A percentile compares a stretch with the other conserved stretches of the same genome.
These are phyloP conservation scores for Alternaria gansuensis DNA, from an alignment of 2,329 filamentous ascomycete species.

Conservation along the genomic window DNA sequence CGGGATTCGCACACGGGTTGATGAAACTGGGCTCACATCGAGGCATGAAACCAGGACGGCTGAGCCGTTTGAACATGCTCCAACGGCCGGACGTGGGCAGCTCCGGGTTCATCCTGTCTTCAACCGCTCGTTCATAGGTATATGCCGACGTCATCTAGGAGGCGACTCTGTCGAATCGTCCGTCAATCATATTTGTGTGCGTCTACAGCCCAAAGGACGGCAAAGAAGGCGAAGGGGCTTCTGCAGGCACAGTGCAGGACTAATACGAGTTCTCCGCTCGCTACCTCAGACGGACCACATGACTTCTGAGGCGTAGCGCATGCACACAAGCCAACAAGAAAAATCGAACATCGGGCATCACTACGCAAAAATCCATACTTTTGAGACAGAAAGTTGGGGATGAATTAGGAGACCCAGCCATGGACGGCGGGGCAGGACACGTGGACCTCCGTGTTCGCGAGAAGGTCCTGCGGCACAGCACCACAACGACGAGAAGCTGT, in stretches of 20 bases:
- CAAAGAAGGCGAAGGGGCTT: constrained; percentile 5
- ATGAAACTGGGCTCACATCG: not conserved
- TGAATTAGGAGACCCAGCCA: not conserved
- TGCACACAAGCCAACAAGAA: not conserved
- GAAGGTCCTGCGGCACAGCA: constrained; percentile 5
- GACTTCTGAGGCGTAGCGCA: constrained; percentile 11
- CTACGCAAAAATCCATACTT: not conserved
- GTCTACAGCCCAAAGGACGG: not conserved
- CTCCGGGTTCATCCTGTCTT: constrained; percentile 7
- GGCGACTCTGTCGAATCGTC: not conserved
- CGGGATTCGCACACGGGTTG: not conserved
- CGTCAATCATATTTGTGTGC: constrained; percentile 6
- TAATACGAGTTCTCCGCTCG: constrained; percentile 14
- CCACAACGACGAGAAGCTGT: not conserved
- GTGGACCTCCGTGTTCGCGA: not conserved
- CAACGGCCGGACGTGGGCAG: not conserved
- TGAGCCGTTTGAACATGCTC: not conserved
- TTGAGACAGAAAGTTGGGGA: constrained; percentile 2
- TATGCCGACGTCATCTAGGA: not conserved
- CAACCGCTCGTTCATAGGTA: not conserved
- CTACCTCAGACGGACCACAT: constrained; percentile 9
- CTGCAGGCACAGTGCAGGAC: constrained; percentile 9
- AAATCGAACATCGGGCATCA: not conserved
- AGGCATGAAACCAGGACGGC: not conserved
- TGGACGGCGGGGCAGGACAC: not conserved